Conservation (phyloP, 805 yeast genomes). For the Torulaspora quercuum region DNA sequence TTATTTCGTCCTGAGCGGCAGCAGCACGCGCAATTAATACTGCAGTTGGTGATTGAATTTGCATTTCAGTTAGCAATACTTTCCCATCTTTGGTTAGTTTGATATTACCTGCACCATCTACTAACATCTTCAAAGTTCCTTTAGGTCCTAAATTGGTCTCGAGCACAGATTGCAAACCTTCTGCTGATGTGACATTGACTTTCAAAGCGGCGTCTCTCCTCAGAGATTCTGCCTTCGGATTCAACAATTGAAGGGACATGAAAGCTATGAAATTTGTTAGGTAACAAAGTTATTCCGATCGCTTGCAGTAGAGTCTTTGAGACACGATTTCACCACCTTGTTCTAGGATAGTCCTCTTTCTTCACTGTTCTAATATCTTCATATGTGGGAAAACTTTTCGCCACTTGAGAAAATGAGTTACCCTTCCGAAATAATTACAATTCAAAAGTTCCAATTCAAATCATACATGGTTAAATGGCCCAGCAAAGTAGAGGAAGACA, state of each 20-base stretch:
- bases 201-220: conserved; percentile 93
- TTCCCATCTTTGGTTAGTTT: conserved; percentile 97
- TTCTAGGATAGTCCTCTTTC: too few relatives aligned
- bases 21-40: conserved; percentile 96
- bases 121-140: conserved; percentile 94
- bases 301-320: too few relatives aligned
- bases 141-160: conserved; percentile 93
- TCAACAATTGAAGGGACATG: conserved; percentile 76
- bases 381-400: conserved; percentile 6
- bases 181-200: conserved; percentile 94
- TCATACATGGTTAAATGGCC: too few relatives aligned
- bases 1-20: conserved; percentile 95
- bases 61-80: conserved; percentile 92
- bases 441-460: too few relatives aligned
- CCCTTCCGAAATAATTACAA: conserved; percentile 2
- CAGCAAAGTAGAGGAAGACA: too few relatives aligned
- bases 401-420: not conserved
- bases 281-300: conserved; percentile 1
- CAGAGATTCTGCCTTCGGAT: conserved; percentile 97
- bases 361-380: too few relatives aligned
- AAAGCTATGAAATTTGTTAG: not conserved
- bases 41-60: conserved; percentile 88
- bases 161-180: conserved; percentile 89
- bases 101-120: conserved; percentile 93
- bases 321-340: too few relatives aligned